Evolutionary conservation across 306 rosid genomes (phyloP), one percentile per base, ranked within the genome.

Genomic region (Rosa chinensis): DNA sequence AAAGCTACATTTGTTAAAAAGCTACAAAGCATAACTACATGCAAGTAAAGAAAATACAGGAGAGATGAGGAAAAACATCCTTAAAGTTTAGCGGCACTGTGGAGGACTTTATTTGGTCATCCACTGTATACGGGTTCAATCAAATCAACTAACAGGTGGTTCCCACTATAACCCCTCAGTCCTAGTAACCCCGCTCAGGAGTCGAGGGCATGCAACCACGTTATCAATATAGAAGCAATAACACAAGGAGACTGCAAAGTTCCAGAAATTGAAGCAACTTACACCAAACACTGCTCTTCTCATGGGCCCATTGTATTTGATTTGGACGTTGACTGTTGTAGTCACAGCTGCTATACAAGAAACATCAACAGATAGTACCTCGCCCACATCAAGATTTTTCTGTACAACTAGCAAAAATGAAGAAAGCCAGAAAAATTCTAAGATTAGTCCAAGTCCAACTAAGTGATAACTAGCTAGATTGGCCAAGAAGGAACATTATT

Each of bases 221-320:
- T 18, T 64, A 18, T 45, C 14, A 42, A 23, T 10, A 32, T 11
- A 74, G 12, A 68, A 25, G 39, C 59, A 52, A 20, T 32, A 71
- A 61, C 8, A 12, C 64, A 55, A 52, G 10, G 32, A 62, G 73
- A 70, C 79, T n/a, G n/a, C n/a, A n/a, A n/a, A n/a, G n/a, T n/a
- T n/a, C n/a, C n/a, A n/a, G n/a, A n/a, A n/a, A n/a, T 25, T 0
- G 53, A 69, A 83, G 82, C 56, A 53, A 75, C 93, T 88, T 84
- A 96, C 99, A 79, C 99, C 99, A 82, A 96, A 96, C 86, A 96
- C 85, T 69, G 97, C 90, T 90, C 92, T 91, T 82, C 99, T 93
- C 79, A 86, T 84, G 43, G 94, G 88, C 82, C 93, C 98, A 78
- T 90, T 96, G 82, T 91, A 86, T 84, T 93, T 96, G 77, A 90